These are phyloP conservation scores for Pythium insidiosum DNA, from an alignment of 352 stramenopile genomes.

Conservation along the genomic window DNA sequence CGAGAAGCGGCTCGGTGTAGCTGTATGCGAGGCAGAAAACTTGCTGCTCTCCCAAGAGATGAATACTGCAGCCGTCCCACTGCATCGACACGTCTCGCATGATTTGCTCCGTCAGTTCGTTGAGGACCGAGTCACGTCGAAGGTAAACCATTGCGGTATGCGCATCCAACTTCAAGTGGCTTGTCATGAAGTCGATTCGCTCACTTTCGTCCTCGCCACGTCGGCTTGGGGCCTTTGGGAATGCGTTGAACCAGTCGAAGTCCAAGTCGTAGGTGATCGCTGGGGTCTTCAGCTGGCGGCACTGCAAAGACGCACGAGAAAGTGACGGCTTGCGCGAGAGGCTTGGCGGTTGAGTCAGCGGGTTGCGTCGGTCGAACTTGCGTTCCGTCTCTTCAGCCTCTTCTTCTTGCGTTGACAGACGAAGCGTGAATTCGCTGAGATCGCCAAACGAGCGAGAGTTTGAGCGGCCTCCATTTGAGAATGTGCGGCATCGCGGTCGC, in stretches of 20 bases:
- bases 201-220: conserved; percentile 19
- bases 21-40: conserved; percentile 56
- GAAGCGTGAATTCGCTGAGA: conserved; percentile 12
- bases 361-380: no score
- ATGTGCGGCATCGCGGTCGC: conserved; percentile 12
- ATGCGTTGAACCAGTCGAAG: conserved; percentile 75
- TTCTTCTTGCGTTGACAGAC: conserved; percentile 16
- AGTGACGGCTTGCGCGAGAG: not conserved
- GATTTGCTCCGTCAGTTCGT: conserved; percentile 36
- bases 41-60: conserved; percentile 43
- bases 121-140: conserved; percentile 39
- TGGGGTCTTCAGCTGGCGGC: conserved; percentile 54
- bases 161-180: conserved; percentile 48
- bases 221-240: conserved; percentile 58
- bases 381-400: no score
- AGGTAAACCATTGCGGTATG: conserved; percentile 45
- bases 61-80: conserved; percentile 64
- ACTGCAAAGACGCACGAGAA: conserved; percentile 13
- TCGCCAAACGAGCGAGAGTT: no score
- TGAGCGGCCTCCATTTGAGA: conserved; percentile 14
- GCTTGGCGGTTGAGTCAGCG: no score
- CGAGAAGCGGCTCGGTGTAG: conserved; percentile 22
- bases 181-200: conserved; percentile 44
- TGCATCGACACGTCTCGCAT: conserved; percentile 44
- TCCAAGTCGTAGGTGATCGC: conserved; percentile 59